Conservation (phyloP, 1,139 yeast genomes). For the Pichia cactophila region DNA sequence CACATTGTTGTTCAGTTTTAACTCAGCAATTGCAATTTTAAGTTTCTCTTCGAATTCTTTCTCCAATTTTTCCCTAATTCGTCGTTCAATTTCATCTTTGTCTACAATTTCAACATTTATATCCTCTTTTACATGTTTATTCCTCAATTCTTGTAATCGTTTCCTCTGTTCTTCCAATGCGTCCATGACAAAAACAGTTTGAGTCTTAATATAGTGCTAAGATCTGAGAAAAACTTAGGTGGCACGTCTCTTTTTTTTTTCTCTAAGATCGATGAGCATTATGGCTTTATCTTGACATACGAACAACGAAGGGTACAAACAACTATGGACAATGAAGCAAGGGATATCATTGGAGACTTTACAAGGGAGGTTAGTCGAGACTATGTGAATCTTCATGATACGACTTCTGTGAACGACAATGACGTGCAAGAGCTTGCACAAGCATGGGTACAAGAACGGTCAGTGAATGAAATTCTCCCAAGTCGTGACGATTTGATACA, state of each 20-base stretch:
- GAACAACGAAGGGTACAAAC: not conserved
- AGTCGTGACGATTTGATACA: slow-evolving; percentile 57
- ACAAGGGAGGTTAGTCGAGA: not conserved
- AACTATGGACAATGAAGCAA: not conserved
- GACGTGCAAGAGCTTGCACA: slow-evolving; percentile 18
- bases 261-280: too few relatives aligned
- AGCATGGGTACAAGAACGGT: slow-evolving; percentile 78
- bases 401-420: too few relatives aligned
- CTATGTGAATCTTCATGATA: not conserved
- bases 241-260: too few relatives aligned
- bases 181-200: not conserved
- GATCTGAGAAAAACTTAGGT: too few relatives aligned
- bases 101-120: not conserved
- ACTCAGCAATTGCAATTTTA: not conserved
- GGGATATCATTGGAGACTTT: not conserved
- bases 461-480: slow-evolving; percentile 75
- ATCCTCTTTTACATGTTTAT: not conserved
- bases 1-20: not conserved
- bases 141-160: not conserved
- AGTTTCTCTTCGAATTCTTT: not conserved
- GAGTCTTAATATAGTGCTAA: too few relatives aligned
- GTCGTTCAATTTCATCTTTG: not conserved
- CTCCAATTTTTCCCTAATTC: not conserved
- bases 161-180: not conserved
- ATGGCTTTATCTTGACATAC: too few relatives aligned